Base-by-base conservation (phyloP, 768 basidiomycete genomes). In the Lanmaoa rubissima region DNA sequence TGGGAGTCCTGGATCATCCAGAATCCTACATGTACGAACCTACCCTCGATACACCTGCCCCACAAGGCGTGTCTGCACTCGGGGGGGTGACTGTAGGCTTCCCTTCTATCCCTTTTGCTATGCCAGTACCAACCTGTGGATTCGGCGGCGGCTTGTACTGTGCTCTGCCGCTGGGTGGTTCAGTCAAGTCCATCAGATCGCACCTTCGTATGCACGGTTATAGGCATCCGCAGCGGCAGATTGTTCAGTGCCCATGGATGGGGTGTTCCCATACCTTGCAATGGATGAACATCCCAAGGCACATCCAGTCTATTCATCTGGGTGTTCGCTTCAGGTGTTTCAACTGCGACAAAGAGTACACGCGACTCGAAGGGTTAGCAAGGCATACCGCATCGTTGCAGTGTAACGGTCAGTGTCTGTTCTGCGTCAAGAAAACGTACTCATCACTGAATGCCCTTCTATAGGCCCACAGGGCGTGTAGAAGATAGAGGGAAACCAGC, bases 171-270 rank as follows among this genome's bases (percentile, higher is more conserved):
- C 38, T 60, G 14, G 39, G 51, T 8, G 40, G 28, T 31, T 53
- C 54, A 1, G 14, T 21, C 31, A 10, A 11, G 4, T 50, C 57
- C 42, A 53, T 63, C 38, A 53, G 40, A 26, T 14, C 5, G 16
- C 62, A 63, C 35, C 51, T 65, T 21, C 54, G 32, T 26, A 21
- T 51, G 44, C 62, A 64, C 19, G 45, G 46, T 8, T 43, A 56
- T 12, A 57, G 45, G 24, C 50, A 66, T 34, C 47, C 40, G 12
- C 47, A 45, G 19, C 38, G 35, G 14, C 40, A 31, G 32, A 3
- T 17, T 24, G 47, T 57, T 28, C 49, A 7, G 5, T 65, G 54
- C 28, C 53, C 57, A 0, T 63, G 64, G 60, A 26, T 12, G 7
- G 51, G 49, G n/a, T 62, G 60, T 48, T 35, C 42, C 4, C 31